A percentile compares a stretch with the other conserved stretches of the same genome.
Conservation (phyloP, 1,284 basidiomycete genomes). For the Microbotryomycetes sp. region DNA sequence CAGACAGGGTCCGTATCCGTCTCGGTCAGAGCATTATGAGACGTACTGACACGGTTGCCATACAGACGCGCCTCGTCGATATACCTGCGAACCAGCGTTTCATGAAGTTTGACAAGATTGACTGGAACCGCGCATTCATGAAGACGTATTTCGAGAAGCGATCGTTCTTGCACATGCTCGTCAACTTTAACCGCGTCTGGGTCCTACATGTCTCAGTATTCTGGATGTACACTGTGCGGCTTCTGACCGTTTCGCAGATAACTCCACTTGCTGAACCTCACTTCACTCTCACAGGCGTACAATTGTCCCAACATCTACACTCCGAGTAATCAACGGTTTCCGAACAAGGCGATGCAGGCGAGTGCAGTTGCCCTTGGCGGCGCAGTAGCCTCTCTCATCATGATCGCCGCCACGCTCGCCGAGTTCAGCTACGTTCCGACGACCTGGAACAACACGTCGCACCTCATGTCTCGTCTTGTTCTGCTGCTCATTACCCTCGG, state of each 20-base stretch:
- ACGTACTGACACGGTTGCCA: not conserved
- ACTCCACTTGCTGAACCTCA: not conserved
- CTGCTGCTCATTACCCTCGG: conserved; percentile 78
- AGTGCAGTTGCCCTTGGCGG: conserved; percentile 84
- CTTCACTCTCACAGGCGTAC: conserved; percentile 44
- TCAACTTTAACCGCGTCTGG: conserved; percentile 98
- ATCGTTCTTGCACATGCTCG: conserved; percentile 83
- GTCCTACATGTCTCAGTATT: conserved; percentile 85
- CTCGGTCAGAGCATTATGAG: not conserved
- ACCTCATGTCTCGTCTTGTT: conserved; percentile 74
- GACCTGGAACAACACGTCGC: conserved; percentile 94
- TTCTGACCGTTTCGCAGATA: not conserved
- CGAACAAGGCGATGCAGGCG: conserved; percentile 69
- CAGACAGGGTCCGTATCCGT: conserved; percentile 62
- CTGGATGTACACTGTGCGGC: conserved; percentile 78
- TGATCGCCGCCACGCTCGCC: conserved; percentile 82
- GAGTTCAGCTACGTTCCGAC: conserved; percentile 95
- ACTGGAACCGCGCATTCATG: conserved; percentile 91
- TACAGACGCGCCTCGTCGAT: conserved; percentile 76
- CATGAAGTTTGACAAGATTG: conserved; percentile 89
- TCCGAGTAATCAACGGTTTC: conserved; percentile 42
- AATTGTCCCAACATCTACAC: conserved; percentile 83
- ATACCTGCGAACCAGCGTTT: conserved; percentile 80
- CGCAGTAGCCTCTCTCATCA: conserved; percentile 80
- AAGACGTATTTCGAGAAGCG: conserved; percentile 96